Evolutionary conservation across 2,329 filamentous ascomycete genomes (phyloP), one percentile per base, ranked within the genome.

Genomic region (Magnaporthales sp.): DNA sequence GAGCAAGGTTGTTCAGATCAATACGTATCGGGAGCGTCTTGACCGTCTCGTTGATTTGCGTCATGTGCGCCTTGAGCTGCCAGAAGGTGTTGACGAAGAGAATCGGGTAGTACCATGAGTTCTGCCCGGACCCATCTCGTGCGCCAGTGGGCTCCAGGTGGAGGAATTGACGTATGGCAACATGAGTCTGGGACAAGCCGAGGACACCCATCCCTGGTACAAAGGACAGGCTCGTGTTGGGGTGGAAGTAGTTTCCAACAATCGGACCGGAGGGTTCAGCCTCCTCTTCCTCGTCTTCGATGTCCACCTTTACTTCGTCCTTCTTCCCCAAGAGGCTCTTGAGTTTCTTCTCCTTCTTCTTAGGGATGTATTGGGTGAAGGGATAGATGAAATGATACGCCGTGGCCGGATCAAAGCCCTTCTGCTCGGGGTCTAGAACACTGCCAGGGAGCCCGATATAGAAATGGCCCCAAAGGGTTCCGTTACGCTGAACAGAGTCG

Each of bases 1-100:
- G 86, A 62, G 86, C 84, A 73, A 96, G 80, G 77, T 95, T 95
- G 78, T 89, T 89, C 32, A 98, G 82, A 68, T 93, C 89, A 69
- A 98, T 89, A 69, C 92, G 91, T 69, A 98, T 81, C 2, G 93
- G 92, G 29, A 97, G 81, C 26, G 86, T 87, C 73, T 87, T 89
- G 72, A 97, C 91, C 0, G 95, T 98, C 19, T 92, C 90, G 76
- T 99, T 99, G 64, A 99, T 81, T 71, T 93, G 84, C 26, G 85
- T 92, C 94, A 98, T 98, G 72, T 98, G 92, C 69, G 85, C 89
- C 75, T 86, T 91, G 70, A 99, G 84, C 78, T 98, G 94, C 95
- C 95, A 99, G 79, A 99, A 99, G 4, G 91, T 96, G 79, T 99
- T 99, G 75, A 95, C 82, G 75, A 92, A 99, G 54, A 98, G 80